A percentile compares a stretch with the other conserved stretches of the same genome.
phyloP scores from a whole-genome alignment of 345 rosid species.

The Bruguiera parviflora region DNA sequence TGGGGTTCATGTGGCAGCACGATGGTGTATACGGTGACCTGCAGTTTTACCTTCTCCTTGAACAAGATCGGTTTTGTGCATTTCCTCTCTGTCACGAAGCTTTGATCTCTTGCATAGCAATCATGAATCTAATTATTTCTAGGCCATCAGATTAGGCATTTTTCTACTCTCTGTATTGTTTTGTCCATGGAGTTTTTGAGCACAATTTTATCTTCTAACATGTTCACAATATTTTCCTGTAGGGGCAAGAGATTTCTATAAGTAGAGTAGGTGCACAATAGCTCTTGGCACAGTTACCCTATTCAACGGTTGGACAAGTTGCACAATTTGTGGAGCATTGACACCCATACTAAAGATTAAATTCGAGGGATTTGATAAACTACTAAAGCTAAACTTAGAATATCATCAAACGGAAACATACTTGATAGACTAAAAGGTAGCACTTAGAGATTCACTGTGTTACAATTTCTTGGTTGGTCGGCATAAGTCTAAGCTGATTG shows the following conservation, averaged over 20 bases:
- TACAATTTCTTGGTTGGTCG: not conserved
- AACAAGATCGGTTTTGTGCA: too few relatives aligned
- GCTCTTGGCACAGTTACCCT: not conserved
- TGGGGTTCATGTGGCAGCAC: too few relatives aligned
- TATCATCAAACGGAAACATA: not conserved
- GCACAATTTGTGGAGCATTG: not conserved
- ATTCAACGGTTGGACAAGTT: constrained; percentile 1
- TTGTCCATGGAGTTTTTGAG: too few relatives aligned
- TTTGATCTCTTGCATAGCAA: too few relatives aligned
- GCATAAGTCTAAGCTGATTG: constrained; percentile 1
- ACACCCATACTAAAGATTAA: not conserved
- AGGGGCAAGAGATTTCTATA: not conserved
- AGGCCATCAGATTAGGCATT: too few relatives aligned
- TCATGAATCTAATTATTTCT: too few relatives aligned
- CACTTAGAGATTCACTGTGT: not conserved
- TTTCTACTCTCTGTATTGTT: too few relatives aligned
- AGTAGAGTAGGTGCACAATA: not conserved
- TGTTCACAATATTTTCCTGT: not conserved
- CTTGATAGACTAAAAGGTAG: constrained; percentile 3
- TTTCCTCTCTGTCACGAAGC: too few relatives aligned
- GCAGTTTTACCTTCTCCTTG: too few relatives aligned
- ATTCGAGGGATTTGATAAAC: not conserved
- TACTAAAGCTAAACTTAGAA: not conserved
- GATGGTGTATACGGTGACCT: too few relatives aligned
- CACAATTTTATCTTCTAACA: too few relatives aligned